Evolutionary conservation across 2,329 filamentous ascomycete genomes (phyloP).

Genomic region (Fusarium sp.): DNA sequence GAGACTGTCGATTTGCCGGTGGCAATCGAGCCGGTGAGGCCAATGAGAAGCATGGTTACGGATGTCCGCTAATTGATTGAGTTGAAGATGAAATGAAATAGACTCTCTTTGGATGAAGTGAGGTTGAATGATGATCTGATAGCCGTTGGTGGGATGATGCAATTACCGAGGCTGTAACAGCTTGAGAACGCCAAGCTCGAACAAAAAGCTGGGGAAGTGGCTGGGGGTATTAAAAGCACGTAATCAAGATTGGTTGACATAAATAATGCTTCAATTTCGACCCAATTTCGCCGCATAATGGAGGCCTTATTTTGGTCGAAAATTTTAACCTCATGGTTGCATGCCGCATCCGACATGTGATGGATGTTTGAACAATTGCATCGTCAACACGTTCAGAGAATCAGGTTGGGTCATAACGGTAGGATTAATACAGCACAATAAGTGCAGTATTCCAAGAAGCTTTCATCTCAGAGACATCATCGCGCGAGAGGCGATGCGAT

Average conservation of each 20-base stretch:
- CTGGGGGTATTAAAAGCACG: neutral
- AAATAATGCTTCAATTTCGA: neutral
- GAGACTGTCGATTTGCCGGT: slow-evolving; percentile 99
- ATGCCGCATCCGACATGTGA: slow-evolving; percentile 22
- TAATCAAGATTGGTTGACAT: neutral
- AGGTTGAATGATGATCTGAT: slow-evolving; percentile 30
- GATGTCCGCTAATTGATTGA: neutral
- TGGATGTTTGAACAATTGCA: neutral
- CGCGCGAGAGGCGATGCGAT: neutral
- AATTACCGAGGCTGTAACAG: slow-evolving; percentile 37
- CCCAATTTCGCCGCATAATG: neutral
- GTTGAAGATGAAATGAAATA: neutral
- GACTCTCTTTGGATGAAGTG: neutral
- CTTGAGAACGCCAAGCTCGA: neutral
- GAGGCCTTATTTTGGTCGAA: neutral
- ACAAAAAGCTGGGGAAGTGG: slow-evolving; percentile 9
- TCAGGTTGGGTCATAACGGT: neutral
- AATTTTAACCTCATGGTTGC: neutral
- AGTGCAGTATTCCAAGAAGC: neutral
- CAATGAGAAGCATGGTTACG: slow-evolving; percentile 85
- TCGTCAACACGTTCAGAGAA: neutral
- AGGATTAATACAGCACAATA: neutral
- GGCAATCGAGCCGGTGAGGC: slow-evolving; percentile 95
- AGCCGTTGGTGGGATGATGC: slow-evolving; percentile 28
- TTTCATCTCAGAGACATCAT: neutral